A percentile compares a stretch with the other conserved stretches of the same genome.
Conservation (phyloP, 2,329 filamentous ascomycete genomes). For the Claviceps sp. region DNA sequence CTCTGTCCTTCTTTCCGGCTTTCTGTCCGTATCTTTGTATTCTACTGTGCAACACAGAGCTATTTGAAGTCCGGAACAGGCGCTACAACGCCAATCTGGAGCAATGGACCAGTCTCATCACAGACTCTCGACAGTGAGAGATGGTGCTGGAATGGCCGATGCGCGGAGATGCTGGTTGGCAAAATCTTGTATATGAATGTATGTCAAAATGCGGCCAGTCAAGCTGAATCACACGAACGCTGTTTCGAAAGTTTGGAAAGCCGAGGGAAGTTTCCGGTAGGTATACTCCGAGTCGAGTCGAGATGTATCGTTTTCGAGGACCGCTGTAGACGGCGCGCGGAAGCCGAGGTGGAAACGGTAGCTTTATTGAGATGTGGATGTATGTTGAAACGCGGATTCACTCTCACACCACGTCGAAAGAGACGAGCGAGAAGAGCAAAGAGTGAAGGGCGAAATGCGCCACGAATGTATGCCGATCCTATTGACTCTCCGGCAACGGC, state of each 20-base stretch:
- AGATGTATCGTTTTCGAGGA: not conserved
- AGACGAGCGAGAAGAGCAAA: not conserved
- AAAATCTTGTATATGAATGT: not conserved
- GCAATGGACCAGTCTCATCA: slow-evolving; percentile 3
- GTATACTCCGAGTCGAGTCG: not conserved
- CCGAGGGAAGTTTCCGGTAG: not conserved
- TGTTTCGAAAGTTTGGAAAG: not conserved
- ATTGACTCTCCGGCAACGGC: not conserved
- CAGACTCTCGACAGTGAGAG: slow-evolving; percentile 3
- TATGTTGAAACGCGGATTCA: not conserved
- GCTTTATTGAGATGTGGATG: not conserved
- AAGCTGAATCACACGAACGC: not conserved
- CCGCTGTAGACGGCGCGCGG: not conserved
- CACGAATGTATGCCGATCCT: no score
- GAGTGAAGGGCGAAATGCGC: not conserved
- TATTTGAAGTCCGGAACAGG: not conserved
- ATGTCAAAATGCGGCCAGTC: not conserved
- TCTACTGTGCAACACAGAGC: not conserved
- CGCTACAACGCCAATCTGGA: slow-evolving; percentile 3
- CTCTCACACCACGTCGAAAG: not conserved
- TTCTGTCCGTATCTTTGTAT: not conserved
- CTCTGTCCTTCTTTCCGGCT: not conserved
- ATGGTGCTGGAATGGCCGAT: not conserved
- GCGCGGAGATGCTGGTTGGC: not conserved
- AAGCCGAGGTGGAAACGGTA: not conserved